Evolutionary conservation across 139 green algal genomes (phyloP), one percentile per base, ranked within the genome.

Genomic region (Picochlorum costavermella): DNA sequence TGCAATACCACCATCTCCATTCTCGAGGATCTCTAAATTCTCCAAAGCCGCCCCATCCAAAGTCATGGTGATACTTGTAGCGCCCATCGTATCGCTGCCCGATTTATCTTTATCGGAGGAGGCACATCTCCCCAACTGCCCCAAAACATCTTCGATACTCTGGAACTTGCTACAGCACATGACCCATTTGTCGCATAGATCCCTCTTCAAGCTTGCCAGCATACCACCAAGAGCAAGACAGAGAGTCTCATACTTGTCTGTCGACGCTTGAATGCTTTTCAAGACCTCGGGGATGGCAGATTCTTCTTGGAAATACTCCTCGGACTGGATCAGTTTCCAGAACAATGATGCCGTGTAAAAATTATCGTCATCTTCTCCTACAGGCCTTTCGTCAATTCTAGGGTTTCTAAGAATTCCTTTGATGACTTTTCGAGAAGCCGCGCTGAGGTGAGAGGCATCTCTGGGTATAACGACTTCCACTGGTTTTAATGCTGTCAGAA

Each of bases 21-120:
- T 96, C 70, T 95, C 88, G 29, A 98, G 61, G 14, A 96, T 75
- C 69, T 99, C 93, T 31, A 99, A 77, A 60, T 91, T 93, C 58
- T 95, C 85, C 37, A 99, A 80, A 5, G 94, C 92, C 10, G 92
- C 80, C 9, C 88, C 93, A 67, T 99, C 92, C 29, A 98, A 74
- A 13, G 75, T 46, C 81, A 97, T 83, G 70, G 60, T 68, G 4
- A 2, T 33, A 30, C 3, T 29, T n/a, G n/a, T 29, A 13, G n/a
- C 9, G 33, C 5, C 51, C 23, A 33, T 31, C 2, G 5, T 25
- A 59, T 28, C 51, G 13, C 13, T 59, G 9, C 13, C 10, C 17
- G n/a, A 25, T 64, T 25, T 12, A 2, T n/a, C 20, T 31, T 8
- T 26, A 62, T 9, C 17, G 13, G 56, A 49, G 2, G 33, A 25